Base-by-base conservation (phyloP, 495 filamentous ascomycete species). In the Neurospora sp. region DNA sequence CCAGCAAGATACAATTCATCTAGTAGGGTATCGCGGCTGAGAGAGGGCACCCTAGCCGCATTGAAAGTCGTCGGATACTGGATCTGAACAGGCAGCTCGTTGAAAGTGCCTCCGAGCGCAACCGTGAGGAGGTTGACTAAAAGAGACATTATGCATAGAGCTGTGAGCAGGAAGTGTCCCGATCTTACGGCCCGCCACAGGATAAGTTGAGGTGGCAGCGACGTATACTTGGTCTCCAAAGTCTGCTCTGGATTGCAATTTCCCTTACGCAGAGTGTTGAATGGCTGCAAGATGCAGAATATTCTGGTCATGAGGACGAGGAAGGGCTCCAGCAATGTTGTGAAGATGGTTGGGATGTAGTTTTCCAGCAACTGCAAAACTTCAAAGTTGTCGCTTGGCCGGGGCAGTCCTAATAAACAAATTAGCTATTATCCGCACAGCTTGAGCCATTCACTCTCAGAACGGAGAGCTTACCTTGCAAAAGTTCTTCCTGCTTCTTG, bases 291-390 rank as follows among this genome's bases (percentile, higher is more conserved):
- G 0, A 49, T 49, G 44, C 44, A 49, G 3, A 49, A 49, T 2
- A 49, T 4, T 10, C 69, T 5, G 0, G 84, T 84, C 0, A 89
- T 46, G 0, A 87, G 71, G 3, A 85, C 76, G 80, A 85, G 85
- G 7, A 84, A 78, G 0, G 87, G 83, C 69, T 89, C 87, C 1
- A 85, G 75, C 0, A 84, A 69, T 0, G 86, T 86, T 1, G 83
- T 82, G 39, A 86, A 75, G 6, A 76, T 73, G 0, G 84, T 87
- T 2, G 86, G 86, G 1, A 85, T 66, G 69, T 85, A 86, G 40
- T 84, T 85, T n/a, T 83, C 78, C 1, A 86, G 37, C 7, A 88
- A 20, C 27, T 85, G 83, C 5, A 79, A 49, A 2, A 85, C 73
- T 20, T 85, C 62, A 14, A 77, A 69, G 46, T 79, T 84, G 0